A percentile compares a stretch with the other conserved stretches of the same genome.
Conservation (phyloP, 2,329 filamentous ascomycete genomes). For the Teratosphaeria destructans region DNA sequence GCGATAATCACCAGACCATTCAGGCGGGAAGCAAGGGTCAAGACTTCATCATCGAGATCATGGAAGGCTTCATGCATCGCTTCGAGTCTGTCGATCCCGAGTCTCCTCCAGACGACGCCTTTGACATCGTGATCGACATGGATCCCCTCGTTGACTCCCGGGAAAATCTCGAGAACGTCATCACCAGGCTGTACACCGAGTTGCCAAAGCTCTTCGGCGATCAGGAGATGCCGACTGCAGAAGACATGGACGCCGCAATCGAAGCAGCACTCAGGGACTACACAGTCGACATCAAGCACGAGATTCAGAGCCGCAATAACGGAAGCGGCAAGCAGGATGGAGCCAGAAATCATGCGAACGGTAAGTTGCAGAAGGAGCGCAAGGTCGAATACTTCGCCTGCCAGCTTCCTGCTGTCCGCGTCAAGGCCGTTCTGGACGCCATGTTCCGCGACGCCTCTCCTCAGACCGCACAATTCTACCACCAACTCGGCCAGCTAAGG, state of each 20-base stretch:
- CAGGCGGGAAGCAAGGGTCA: conserved; percentile 65
- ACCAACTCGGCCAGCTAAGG: conserved; percentile 58
- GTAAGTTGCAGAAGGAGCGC: conserved; percentile 35
- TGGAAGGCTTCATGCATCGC: conserved; percentile 83
- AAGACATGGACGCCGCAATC: conserved; percentile 73
- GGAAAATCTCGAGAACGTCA: conserved; percentile 70
- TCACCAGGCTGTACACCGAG: conserved; percentile 58
- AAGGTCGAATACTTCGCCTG: conserved; percentile 58
- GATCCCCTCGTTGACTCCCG: conserved; percentile 69
- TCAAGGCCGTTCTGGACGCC: conserved; percentile 53
- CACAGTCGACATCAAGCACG: conserved; percentile 63
- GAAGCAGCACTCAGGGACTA: conserved; percentile 66
- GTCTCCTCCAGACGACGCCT: conserved; percentile 63
- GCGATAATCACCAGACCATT: conserved; percentile 97
- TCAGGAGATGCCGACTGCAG: conserved; percentile 52
- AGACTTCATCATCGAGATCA: conserved; percentile 73
- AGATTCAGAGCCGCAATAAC: conserved; percentile 48
- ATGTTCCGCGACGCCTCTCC: conserved; percentile 52
- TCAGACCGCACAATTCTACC: conserved; percentile 57
- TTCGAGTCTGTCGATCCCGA: conserved; percentile 68
- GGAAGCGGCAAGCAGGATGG: conserved; percentile 33
- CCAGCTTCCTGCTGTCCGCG: conserved; percentile 40
- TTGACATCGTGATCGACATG: conserved; percentile 76
- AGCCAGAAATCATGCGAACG: conserved; percentile 19
- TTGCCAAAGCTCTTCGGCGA: conserved; percentile 66